A percentile compares a stretch with the other conserved stretches of the same genome.
phyloP scores from a whole-genome alignment of 2,329 filamentous ascomycete species.

The Xylariales sp. region DNA sequence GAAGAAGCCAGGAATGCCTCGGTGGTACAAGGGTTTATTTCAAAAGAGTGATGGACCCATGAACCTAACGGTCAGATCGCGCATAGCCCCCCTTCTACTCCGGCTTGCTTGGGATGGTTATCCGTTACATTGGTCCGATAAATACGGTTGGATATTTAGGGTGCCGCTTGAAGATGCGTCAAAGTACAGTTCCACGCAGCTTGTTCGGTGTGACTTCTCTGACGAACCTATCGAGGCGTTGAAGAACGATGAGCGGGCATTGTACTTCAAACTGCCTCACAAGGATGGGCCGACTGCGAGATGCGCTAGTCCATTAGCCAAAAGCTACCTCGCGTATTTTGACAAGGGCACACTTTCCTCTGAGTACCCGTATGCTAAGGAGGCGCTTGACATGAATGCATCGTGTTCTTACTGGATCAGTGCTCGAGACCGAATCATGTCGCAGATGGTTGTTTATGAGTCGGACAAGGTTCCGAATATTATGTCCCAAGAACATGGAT shows the following conservation, averaged over 20 bases:
- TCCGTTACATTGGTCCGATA: conserved; percentile 92
- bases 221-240: conserved; percentile 77
- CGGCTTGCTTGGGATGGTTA: conserved; percentile 89
- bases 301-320: conserved; percentile 89
- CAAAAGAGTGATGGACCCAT: conserved; percentile 75
- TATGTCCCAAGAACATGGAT: conserved; percentile 65
- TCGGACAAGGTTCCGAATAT: conserved; percentile 60
- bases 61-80: conserved; percentile 83
- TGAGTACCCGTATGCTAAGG: conserved; percentile 89
- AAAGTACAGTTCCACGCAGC: conserved; percentile 76
- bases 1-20: conserved; percentile 93
- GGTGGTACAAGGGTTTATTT: conserved; percentile 96
- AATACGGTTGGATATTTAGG: conserved; percentile 91
- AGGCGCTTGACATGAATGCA: conserved; percentile 97
- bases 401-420: conserved; percentile 99
- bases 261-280: conserved; percentile 94
- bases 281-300: conserved; percentile 90
- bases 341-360: conserved; percentile 89
- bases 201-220: conserved; percentile 79
- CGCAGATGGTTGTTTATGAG: conserved; percentile 94
- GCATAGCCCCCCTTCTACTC: conserved; percentile 86
- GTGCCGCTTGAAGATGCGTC: conserved; percentile 72
- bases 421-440: conserved; percentile 89
- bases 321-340: conserved; percentile 90
- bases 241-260: conserved; percentile 71